Evolutionary conservation across 2,329 filamentous ascomycete genomes (phyloP).

Genomic region (Alternaria infectoria): DNA sequence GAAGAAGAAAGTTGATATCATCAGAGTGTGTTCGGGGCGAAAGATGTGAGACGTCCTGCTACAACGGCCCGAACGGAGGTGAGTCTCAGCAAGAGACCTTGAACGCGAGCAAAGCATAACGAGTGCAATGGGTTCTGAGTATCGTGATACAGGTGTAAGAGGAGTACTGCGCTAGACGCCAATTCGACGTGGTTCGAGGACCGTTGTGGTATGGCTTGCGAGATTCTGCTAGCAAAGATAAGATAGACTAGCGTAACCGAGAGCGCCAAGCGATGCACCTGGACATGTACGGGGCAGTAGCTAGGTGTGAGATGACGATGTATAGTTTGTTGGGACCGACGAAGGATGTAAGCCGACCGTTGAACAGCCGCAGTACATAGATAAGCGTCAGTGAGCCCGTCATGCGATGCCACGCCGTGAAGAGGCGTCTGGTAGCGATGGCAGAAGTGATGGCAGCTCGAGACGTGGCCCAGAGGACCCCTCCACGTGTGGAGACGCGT

Average conservation of each 20-base stretch:
- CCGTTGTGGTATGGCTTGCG: not conserved
- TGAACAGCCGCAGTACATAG: not conserved
- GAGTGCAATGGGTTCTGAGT: not conserved
- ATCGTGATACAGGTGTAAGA: not conserved
- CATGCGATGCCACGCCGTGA: not conserved
- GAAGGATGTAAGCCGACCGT: not conserved
- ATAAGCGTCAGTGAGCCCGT: not conserved
- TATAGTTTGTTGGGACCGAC: not conserved
- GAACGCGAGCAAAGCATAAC: not conserved
- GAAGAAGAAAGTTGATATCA: not conserved
- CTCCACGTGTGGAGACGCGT: constrained; percentile 11
- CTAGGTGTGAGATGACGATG: not conserved
- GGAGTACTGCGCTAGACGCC: not conserved
- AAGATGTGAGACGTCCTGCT: not conserved
- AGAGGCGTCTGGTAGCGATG: not conserved
- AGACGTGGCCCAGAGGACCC: not conserved
- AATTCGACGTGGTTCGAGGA: not conserved
- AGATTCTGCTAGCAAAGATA: not conserved
- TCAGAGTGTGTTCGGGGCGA: not conserved
- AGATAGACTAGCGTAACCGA: not conserved
- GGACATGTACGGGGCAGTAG: not conserved
- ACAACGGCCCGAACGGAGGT: not conserved
- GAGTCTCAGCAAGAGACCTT: not conserved
- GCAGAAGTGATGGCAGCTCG: not conserved
- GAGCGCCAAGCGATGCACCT: not conserved